These are phyloP conservation scores for Cercis canadensis DNA, from an alignment of 306 rosid genomes.

Conservation along the genomic window DNA sequence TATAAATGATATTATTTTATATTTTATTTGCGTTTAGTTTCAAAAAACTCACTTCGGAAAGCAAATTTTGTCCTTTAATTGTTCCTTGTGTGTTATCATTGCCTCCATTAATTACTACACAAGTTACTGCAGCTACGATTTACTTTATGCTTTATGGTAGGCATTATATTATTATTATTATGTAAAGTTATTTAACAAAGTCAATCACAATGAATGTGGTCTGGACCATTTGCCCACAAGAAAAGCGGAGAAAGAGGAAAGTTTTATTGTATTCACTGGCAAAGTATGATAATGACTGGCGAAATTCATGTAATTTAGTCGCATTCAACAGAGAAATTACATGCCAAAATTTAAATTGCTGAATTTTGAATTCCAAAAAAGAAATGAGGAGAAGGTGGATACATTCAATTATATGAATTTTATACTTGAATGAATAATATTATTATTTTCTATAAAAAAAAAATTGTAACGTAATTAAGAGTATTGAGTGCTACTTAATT, in stretches of 20 bases:
- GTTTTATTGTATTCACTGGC: slow-evolving; percentile 31
- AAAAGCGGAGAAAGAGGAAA: slow-evolving; percentile 35
- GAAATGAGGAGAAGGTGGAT: no score
- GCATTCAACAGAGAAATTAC: background rate
- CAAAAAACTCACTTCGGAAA: slow-evolving; percentile 55
- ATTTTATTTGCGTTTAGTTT: no score
- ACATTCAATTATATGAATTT: no score
- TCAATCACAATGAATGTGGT: slow-evolving; percentile 47
- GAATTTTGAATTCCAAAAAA: no score
- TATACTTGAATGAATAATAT: no score
- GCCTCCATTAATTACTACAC: slow-evolving; percentile 36
- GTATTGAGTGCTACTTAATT: no score
- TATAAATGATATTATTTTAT: no score
- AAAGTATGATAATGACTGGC: slow-evolving; percentile 10
- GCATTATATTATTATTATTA: no score
- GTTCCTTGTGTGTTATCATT: slow-evolving; percentile 48
- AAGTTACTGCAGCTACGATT: slow-evolving; percentile 28
- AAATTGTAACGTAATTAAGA: no score
- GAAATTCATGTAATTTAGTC: no score
- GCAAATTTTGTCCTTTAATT: slow-evolving; percentile 70
- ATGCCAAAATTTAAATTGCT: background rate
- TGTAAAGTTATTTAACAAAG: slow-evolving; percentile 6
- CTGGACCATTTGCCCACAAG: slow-evolving; percentile 45
- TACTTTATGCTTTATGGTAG: background rate
- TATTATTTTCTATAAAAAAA: no score